These are phyloP conservation scores for Colletotrichum liriopes DNA, from an alignment of 2,329 filamentous ascomycete species.

Conservation along the genomic window DNA sequence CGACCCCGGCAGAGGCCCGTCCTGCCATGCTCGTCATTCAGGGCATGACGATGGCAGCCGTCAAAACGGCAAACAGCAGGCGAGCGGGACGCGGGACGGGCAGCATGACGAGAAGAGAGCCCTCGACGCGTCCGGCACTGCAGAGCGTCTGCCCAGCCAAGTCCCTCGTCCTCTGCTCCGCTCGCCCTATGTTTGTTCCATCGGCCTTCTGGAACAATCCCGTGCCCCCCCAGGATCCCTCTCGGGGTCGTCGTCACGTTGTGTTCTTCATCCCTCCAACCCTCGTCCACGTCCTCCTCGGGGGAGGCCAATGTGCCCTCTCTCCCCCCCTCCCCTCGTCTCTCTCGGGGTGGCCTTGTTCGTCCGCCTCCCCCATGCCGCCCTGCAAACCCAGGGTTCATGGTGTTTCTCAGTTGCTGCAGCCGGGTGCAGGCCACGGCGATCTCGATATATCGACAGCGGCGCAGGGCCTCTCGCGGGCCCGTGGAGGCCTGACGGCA, in stretches of 20 bases:
- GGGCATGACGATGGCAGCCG: conserved; percentile 30
- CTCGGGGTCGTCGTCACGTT: background rate
- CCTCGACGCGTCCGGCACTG: background rate
- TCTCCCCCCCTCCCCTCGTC: background rate
- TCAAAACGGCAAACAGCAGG: background rate
- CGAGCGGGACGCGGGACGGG: background rate
- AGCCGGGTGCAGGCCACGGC: background rate
- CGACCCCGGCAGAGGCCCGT: conserved; percentile 21
- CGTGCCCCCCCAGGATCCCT: conserved; percentile 1
- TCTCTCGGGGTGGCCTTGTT: background rate
- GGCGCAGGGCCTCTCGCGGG: background rate
- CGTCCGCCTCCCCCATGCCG: background rate
- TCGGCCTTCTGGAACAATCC: conserved; percentile 41
- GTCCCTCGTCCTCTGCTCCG: background rate
- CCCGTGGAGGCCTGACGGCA: background rate
- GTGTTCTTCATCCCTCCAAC: background rate
- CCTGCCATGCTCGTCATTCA: conserved; percentile 25
- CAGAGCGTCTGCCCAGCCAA: background rate
- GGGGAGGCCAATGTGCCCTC: too few relatives aligned
- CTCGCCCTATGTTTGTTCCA: conserved; percentile 34
- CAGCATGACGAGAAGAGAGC: background rate
- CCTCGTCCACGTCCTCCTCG: too few relatives aligned
- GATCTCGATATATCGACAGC: background rate
- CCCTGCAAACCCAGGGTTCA: conserved; percentile 11
- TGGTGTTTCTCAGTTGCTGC: background rate